These are phyloP conservation scores for Rhytidhysteron rufulum DNA, from an alignment of 2,329 filamentous ascomycete species.

Conservation along the genomic window DNA sequence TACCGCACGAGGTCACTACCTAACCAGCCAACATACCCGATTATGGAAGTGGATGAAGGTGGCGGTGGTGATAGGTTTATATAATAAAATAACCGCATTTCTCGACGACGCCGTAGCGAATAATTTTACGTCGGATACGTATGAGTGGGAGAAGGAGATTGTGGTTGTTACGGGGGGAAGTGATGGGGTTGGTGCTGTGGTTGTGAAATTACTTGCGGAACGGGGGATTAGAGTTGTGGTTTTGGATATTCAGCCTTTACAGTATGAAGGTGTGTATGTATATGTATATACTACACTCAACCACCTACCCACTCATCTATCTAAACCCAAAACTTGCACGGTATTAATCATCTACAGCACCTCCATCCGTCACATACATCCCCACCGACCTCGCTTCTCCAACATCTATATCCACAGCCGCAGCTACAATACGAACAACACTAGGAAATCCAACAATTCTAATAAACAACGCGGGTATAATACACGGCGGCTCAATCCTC, in stretches of 20 bases:
- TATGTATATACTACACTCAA: neutral
- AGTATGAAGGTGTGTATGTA: conserved; percentile 43
- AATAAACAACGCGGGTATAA: conserved; percentile 69
- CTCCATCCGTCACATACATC: conserved; percentile 61
- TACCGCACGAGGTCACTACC: conserved; percentile 57
- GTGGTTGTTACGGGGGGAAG: conserved; percentile 72
- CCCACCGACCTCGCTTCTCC: conserved; percentile 65
- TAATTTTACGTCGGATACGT: conserved; percentile 52
- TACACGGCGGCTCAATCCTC: conserved; percentile 59
- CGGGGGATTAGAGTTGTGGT: conserved; percentile 65
- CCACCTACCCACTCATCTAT: neutral
- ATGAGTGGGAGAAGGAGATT: conserved; percentile 66
- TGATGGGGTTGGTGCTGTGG: conserved; percentile 65
- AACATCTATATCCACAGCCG: conserved; percentile 50
- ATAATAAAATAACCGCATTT: conserved; percentile 47
- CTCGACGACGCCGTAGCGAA: conserved; percentile 50
- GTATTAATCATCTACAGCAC: conserved; percentile 30
- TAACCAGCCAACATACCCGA: conserved; percentile 46
- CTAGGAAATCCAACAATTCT: conserved; percentile 66
- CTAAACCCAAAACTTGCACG: conserved; percentile 7
- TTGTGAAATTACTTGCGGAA: conserved; percentile 64
- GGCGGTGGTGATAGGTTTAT: conserved; percentile 52
- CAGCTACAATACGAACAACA: conserved; percentile 49
- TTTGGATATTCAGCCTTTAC: conserved; percentile 63
- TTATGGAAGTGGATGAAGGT: conserved; percentile 54